Conservation (phyloP, 139 green algal genomes). For the Desmodesmus armatus region DNA sequence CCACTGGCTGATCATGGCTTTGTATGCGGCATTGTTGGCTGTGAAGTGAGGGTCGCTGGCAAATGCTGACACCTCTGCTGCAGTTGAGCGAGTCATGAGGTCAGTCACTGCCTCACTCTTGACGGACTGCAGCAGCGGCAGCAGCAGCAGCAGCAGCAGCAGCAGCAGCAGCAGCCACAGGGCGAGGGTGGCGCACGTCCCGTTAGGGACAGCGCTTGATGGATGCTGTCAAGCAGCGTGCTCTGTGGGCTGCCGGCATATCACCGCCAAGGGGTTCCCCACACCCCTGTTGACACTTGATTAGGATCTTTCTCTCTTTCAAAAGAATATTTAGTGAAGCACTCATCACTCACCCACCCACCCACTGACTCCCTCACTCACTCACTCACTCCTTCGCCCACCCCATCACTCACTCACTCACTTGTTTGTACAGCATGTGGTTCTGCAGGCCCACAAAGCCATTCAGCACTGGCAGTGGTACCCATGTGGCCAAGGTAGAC, state of each 20-base stretch:
- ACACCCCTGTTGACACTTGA: too few relatives aligned
- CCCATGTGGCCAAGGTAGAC: background rate
- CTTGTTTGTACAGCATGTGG: background rate
- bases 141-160: slow-evolving; percentile 9
- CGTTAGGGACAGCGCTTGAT: too few relatives aligned
- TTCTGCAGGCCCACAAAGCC: slow-evolving; percentile 13
- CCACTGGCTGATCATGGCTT: slow-evolving; percentile 31
- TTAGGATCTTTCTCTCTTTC: too few relatives aligned
- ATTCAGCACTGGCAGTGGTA: slow-evolving; percentile 22
- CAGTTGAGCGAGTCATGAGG: slow-evolving; percentile 27
- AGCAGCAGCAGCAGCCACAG: background rate
- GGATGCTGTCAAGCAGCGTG: too few relatives aligned
- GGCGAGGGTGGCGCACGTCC: background rate
- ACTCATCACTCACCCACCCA: too few relatives aligned
- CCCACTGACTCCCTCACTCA: too few relatives aligned
- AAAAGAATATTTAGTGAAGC: too few relatives aligned
- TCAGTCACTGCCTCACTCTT: slow-evolving; percentile 5
- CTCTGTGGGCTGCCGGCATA: too few relatives aligned
- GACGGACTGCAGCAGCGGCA: too few relatives aligned
- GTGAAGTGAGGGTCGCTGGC: slow-evolving; percentile 4
- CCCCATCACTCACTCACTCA: too few relatives aligned
- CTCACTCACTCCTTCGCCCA: too few relatives aligned
- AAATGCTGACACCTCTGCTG: slow-evolving; percentile 4
- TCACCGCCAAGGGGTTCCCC: too few relatives aligned
- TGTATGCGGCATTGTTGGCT: slow-evolving; percentile 18